Evolutionary conservation across 495 filamentous ascomycete genomes (phyloP), one percentile per base, ranked within the genome.

Genomic region (Friedmanniomyces simplex): DNA sequence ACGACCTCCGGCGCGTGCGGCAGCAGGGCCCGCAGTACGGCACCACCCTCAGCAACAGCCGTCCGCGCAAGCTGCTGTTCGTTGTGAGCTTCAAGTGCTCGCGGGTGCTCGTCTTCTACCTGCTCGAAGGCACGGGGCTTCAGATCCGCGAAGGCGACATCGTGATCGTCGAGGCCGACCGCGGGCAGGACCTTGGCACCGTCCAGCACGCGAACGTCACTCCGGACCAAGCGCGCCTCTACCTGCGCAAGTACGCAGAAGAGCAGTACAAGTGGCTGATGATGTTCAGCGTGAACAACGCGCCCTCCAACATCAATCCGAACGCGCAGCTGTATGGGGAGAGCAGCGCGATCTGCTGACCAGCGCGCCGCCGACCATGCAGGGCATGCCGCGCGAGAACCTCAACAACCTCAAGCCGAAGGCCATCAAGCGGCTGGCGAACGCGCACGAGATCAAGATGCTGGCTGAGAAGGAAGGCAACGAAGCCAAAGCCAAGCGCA

Each of bases 231-330:
- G 93, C 94, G 0, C 89, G 91, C 60, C 84, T 91, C 45, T 71
- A 89, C 61, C 95, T 95, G 68, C 88, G 95, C 54, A 81, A 88
- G 52, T 93, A 88, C 63, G 86, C 85, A 18, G 85, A 95, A 68
- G 89, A 96, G 64, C 93, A 98, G 63, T 95, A 94, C 70, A 87
- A 85, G 63, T 96, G 90, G 85, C 78, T 98, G 32, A 95, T 96
- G 86, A 89, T 96, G 83, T 97, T 95, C 69, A 21, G 7, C 21
- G 20, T 41, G 22, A 60, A 60, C 54, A 64, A 64, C 50, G 36
- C 30, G n/a, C 47, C 46, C 1, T 13, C 21, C 4, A 56, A 51
- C 50, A 42, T 60, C 52, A 66, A 66, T 54, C 60, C 63, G 12
- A 66, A 63, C 50, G 61, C 61, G 12, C 56, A 55, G 24, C 37